Base-by-base conservation (phyloP, 2,329 filamentous ascomycete genomes). In the Huntiella savannae region DNA sequence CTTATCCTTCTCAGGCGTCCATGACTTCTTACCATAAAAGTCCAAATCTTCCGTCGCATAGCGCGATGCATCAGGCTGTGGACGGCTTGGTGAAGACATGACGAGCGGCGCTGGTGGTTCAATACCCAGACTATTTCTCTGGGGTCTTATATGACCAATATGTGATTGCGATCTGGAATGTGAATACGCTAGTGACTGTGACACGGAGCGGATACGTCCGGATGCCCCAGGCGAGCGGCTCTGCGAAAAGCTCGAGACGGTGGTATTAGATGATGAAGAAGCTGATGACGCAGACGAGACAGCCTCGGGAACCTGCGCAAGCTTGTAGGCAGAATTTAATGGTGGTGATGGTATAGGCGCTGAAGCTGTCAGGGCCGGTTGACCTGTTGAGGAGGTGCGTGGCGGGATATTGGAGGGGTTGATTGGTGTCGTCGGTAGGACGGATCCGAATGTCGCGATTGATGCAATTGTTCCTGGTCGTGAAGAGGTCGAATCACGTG, bases 1-100 rank as follows among this genome's bases (percentile, higher is more conserved):
- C 59, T 74, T 75, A 59, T 91, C 82, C 64, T 91, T 88, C 55
- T 81, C 73, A 2, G 67, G 61, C 5, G 73, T 76, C 83, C 83
- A 91, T 13, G 69, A 66, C 49, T 63, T 65, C 52, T 61, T 62
- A 3, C 63, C 59, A 2, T 61, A 61, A 55, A 69, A 71, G 57
- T 71, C 65, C 52, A 75, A 64, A 56, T 75, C 69, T 50, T 73
- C 68, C 43, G 65, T 63, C 51, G 67, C 70, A 51, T 70, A 76
- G 48, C 70, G 68, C 49, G 60, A 56, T 10, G 70, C 67, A 54
- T 75, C 67, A 4, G 65, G 65, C 10, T 65, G 60, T 12, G 22
- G 22, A 6, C 22, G 22, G 22, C 22, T 28, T 16, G 40, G 17
- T 33, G 49, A 40, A 36, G 49, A 45, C 44, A 45, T 40, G 28